phyloP scores from a whole-genome alignment of 768 basidiomycete genomes.

The Neoboletus subvelutipes region DNA sequence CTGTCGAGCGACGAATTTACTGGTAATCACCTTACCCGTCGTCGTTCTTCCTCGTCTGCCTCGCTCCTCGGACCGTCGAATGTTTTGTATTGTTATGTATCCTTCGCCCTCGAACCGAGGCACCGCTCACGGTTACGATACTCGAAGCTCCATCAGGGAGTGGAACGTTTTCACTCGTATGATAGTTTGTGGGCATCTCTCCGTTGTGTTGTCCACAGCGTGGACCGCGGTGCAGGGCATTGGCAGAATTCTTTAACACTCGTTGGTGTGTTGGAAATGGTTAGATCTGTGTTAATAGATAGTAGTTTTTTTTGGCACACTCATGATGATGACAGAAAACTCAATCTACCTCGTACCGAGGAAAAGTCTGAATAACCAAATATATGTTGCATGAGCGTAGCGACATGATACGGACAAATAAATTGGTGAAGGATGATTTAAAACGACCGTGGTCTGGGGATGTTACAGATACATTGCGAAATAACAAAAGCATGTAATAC shows the following conservation, averaged over 20 bases:
- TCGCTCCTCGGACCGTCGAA: constrained; percentile 20
- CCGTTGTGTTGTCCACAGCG: constrained; percentile 10
- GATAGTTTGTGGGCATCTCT: constrained; percentile 15
- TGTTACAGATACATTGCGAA: constrained; percentile 27
- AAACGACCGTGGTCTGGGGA: not conserved
- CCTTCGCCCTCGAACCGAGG: constrained; percentile 3
- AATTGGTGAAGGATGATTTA: not conserved
- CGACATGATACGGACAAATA: not conserved
- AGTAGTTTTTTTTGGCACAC: constrained; percentile 9
- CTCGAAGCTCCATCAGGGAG: constrained; percentile 54
- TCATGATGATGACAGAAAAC: constrained; percentile 8
- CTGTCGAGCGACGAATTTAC: constrained; percentile 73
- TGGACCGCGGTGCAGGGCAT: constrained; percentile 23
- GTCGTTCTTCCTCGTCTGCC: not conserved
- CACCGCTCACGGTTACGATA: constrained; percentile 39
- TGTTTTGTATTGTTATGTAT: constrained; percentile 37
- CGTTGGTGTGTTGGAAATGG: constrained; percentile 9
- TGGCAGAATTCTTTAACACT: constrained; percentile 8
- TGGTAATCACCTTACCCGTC: constrained; percentile 47
- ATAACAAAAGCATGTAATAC: constrained; percentile 22
- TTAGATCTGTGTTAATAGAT: constrained; percentile 22
- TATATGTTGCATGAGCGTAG: not conserved
- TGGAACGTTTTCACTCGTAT: constrained; percentile 19
- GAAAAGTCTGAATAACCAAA: not conserved
- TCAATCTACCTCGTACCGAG: not conserved